Evolutionary conservation across 208 protist species (phyloP), one percentile per base, ranked within the genome.

Genomic region (Entamoeba dispar): DNA sequence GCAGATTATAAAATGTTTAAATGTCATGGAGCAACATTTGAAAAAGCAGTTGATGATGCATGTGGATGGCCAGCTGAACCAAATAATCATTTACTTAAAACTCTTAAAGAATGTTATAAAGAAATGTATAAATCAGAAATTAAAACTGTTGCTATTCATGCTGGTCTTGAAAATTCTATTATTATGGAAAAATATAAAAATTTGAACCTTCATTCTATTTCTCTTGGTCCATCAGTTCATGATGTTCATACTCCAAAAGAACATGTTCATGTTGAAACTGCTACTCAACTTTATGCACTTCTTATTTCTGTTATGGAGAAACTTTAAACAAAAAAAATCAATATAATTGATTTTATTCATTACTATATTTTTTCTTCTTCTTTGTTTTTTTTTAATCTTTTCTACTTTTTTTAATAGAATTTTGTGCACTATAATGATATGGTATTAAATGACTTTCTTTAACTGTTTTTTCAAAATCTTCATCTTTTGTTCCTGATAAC

Each of bases 101-200:
- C 50, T 10, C 12, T 61, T 31, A 27, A 86, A 15, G 49, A 91
- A 15, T 49, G 17, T 31, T 61, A 94, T 49, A 27, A 38, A 4
- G 52, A 93, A 22, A 15, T 91, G 50, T 38, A 93, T 51, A 86
- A 38, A 50, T 22, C 47, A 7, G 49, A 95, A 15, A 47, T 90
- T 5, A 57, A 61, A 8, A 91, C 94, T 3, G 43, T 49, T 50
- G 94, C 94, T 31, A 93, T 95, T 31, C 94, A 95, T 47, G 94
- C 94, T 38, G 94, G 94, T 61, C 69, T 95, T 31, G 94, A 95
- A 51, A 90, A 51, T 49, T 93, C 93, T 27, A 69, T 95, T 14
- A 91, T 95, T 31, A 77, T 77, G 61, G 61, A 77, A 34, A 77
- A 77, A 34, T 77, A 77, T 34, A 77, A 77, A 5, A 34, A 34